Base-by-base conservation (phyloP, 345 rosid genomes). In the Passiflora organensis region DNA sequence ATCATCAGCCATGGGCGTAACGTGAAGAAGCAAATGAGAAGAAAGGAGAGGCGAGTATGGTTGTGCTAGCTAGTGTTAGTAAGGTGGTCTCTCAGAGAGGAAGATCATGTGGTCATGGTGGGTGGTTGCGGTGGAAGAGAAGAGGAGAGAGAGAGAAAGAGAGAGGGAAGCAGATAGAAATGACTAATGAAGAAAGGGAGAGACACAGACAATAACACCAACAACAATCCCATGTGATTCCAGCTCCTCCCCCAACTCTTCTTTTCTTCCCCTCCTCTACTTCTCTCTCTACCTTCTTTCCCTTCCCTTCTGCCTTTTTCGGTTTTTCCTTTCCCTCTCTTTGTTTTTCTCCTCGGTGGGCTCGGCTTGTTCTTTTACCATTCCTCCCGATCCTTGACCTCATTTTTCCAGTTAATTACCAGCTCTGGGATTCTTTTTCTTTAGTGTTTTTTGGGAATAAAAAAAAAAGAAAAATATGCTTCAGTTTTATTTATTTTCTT, bases 1-100 rank as follows among this genome's bases (percentile, higher is more conserved):
- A 66, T 85, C 84, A 38, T 85, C 86, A 53, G 89, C 85, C 94
- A 82, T 85, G 76, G 77, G n/a, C n/a, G n/a, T n/a, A 16, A 17
- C 21, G n/a, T 41, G 14, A 13, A 41, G 43, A 41, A 0, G 13
- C 9, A 41, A 41, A 15, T 11, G 5, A 41, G 13, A 41, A 15
- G 43, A 41, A 41, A 15, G n/a, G n/a, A n/a, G n/a, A 13, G 5
- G 13, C 5, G 13, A 4, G n/a, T n/a, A 41, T 8, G 15, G 13
- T 12, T 41, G 13, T 0, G 3, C 1, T 41, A n/a, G 13, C 43
- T 41, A 41, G 6, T 6, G 43, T 24, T 25, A 28, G n/a, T 56
- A 55, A 58, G 58, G 60, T 18, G 58, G 64, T 19, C 32, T 25
- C 36, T 48, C 13, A 49, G n/a, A n/a, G 56, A 51, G 37, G 24